Conservation (phyloP, 2,329 filamentous ascomycete genomes). For the Nannizziopsis arthrosporioides region DNA sequence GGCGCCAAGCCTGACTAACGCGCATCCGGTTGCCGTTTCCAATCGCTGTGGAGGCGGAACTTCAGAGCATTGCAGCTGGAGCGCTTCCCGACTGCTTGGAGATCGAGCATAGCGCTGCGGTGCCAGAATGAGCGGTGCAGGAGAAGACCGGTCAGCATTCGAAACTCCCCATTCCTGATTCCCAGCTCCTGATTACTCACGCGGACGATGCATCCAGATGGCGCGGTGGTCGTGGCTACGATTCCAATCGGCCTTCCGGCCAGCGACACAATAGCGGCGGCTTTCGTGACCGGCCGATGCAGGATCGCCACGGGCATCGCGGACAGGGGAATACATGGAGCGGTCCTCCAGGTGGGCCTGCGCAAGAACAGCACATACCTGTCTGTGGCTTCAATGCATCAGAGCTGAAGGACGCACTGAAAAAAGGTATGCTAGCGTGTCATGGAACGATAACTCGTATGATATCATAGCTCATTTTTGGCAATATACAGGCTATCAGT, state of each 20-base stretch:
- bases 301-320: constrained; percentile 23
- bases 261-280: constrained; percentile 26
- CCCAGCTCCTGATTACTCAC: neutral
- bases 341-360: constrained; percentile 11
- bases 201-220: constrained; percentile 22
- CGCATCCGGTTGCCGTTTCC: neutral
- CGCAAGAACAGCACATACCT: constrained; percentile 33
- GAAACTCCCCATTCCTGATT: neutral
- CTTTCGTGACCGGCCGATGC: constrained; percentile 21
- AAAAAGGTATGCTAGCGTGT: constrained; percentile 24
- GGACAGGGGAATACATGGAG: constrained; percentile 24
- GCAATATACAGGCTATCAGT: constrained; percentile 15
- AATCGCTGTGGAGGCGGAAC: neutral
- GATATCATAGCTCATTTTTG: neutral
- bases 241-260: constrained; percentile 27
- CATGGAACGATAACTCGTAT: neutral
- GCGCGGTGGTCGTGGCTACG: constrained; percentile 29
- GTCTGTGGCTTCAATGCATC: constrained; percentile 35
- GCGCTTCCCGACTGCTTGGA: neutral
- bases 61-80: neutral
- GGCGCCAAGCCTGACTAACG: constrained; percentile 6
- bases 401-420: constrained; percentile 33
- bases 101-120: constrained; percentile 10
- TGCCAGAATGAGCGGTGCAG: constrained; percentile 28
- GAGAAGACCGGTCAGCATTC: constrained; percentile 27